A percentile compares a stretch with the other conserved stretches of the same genome.
phyloP scores from a whole-genome alignment of 176 grass and related monocot species.

The Hsuehochloa calcarea region DNA sequence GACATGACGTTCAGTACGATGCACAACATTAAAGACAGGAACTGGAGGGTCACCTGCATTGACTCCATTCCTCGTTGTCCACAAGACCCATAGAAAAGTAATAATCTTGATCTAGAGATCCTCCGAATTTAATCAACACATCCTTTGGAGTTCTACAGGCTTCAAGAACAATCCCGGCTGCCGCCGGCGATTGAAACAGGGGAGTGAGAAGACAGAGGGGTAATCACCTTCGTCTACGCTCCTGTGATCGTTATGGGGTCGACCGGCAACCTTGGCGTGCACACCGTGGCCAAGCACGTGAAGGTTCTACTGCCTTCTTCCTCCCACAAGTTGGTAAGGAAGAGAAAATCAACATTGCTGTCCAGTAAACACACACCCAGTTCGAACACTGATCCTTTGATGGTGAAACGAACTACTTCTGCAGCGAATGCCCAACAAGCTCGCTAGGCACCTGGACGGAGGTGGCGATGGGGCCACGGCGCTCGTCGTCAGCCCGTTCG shows the following conservation, averaged over 20 bases:
- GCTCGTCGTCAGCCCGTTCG: conserved; percentile 22
- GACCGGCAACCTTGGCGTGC: neutral
- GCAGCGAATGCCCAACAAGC: conserved; percentile 29
- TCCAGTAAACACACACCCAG: too few species aligned
- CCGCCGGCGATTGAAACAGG: too few species aligned
- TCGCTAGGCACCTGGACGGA: neutral
- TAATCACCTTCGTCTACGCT: neutral
- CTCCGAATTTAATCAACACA: too few species aligned
- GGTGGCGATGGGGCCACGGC: neutral
- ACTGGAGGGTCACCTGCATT: too few species aligned
- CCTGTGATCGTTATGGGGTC: neutral
- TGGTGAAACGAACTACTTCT: neutral
- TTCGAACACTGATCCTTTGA: neutral
- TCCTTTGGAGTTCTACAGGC: too few species aligned
- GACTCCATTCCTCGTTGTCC: too few species aligned
- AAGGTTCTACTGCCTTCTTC: neutral
- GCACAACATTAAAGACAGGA: too few species aligned
- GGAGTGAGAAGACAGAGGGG: neutral
- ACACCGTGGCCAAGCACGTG: neutral
- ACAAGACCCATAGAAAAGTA: too few species aligned
- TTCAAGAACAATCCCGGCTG: too few species aligned
- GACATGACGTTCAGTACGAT: too few species aligned
- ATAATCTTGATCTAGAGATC: too few species aligned
- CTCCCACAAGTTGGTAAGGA: neutral
- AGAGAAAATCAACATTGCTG: neutral